These are phyloP conservation scores for Perilla frutescens DNA, from an alignment of 257 asterid species.

Conservation along the genomic window DNA sequence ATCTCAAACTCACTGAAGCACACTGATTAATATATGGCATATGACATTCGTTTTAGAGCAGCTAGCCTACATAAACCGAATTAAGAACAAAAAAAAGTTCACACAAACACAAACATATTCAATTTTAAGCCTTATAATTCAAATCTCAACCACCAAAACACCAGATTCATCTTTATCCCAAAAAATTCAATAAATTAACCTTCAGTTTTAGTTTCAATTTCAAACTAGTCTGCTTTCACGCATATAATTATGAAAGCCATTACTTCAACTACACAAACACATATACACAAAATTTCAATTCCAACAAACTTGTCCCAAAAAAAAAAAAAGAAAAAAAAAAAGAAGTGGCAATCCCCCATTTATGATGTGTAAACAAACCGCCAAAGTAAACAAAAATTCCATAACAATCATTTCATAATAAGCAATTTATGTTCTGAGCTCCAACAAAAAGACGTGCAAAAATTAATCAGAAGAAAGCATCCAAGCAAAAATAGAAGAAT, in stretches of 20 bases:
- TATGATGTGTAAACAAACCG: background rate
- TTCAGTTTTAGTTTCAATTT: background rate
- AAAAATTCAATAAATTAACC: background rate
- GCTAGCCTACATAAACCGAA: conserved; percentile 13
- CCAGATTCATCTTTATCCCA: background rate
- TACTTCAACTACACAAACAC: conserved; percentile 8
- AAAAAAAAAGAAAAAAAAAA: background rate
- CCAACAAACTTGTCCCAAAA: background rate
- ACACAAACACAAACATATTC: background rate
- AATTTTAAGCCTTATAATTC: conserved; percentile 13
- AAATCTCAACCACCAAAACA: conserved; percentile 6
- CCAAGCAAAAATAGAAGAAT: conserved; percentile 5
- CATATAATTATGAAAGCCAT: background rate
- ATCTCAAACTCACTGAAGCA: background rate
- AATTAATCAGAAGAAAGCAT: background rate
- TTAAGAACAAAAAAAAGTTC: background rate
- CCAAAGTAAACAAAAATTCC: conserved; percentile 9
- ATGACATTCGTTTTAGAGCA: background rate
- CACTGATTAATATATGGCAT: background rate
- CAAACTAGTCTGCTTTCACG: conserved; percentile 8
- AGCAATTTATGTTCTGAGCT: background rate
- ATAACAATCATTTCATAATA: conserved; percentile 10
- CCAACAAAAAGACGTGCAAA: background rate
- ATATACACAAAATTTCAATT: background rate
- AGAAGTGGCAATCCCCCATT: background rate